Evolutionary conservation across 2,329 filamentous ascomycete species (phyloP).

Genomic region (Setomelanomma holmii): DNA sequence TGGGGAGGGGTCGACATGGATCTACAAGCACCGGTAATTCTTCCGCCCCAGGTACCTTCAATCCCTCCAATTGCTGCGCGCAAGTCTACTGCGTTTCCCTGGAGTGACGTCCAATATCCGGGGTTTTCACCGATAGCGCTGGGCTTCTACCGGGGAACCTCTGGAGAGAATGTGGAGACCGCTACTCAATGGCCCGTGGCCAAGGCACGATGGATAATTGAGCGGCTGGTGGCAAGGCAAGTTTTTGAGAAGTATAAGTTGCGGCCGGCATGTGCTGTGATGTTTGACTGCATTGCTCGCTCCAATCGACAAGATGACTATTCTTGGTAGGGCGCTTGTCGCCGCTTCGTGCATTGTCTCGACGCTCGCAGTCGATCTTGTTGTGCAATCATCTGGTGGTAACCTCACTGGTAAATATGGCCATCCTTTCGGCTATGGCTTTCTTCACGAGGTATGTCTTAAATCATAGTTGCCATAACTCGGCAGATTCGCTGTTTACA

Average conservation of each 20-base stretch:
- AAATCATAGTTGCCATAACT: too few species aligned
- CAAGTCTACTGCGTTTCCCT: neutral
- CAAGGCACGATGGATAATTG: conserved; percentile 7
- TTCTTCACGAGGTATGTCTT: conserved; percentile 37
- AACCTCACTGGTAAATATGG: conserved; percentile 40
- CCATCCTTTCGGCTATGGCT: conserved; percentile 38
- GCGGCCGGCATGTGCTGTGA: neutral
- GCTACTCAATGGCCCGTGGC: conserved; percentile 10
- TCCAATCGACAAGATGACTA: conserved; percentile 28
- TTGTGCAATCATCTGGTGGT: conserved; percentile 35
- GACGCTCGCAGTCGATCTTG: conserved; percentile 31
- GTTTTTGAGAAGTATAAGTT: conserved; percentile 1
- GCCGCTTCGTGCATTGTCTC: conserved; percentile 31
- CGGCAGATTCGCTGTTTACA: too few species aligned
- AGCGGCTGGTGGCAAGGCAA: neutral
- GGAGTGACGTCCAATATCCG: conserved; percentile 6
- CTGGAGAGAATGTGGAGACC: conserved; percentile 13
- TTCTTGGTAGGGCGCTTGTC: conserved; percentile 23
- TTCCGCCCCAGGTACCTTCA: conserved; percentile 22
- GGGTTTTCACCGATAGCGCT: neutral
- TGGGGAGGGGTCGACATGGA: conserved; percentile 14
- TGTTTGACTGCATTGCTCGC: conserved; percentile 7
- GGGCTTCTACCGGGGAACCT: conserved; percentile 2
- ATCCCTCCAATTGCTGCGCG: conserved; percentile 32
- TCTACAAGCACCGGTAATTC: conserved; percentile 23